A percentile compares a stretch with the other conserved stretches of the same genome.
Conservation (phyloP, 2,329 filamentous ascomycete species). For the Diplocarpon mali region DNA sequence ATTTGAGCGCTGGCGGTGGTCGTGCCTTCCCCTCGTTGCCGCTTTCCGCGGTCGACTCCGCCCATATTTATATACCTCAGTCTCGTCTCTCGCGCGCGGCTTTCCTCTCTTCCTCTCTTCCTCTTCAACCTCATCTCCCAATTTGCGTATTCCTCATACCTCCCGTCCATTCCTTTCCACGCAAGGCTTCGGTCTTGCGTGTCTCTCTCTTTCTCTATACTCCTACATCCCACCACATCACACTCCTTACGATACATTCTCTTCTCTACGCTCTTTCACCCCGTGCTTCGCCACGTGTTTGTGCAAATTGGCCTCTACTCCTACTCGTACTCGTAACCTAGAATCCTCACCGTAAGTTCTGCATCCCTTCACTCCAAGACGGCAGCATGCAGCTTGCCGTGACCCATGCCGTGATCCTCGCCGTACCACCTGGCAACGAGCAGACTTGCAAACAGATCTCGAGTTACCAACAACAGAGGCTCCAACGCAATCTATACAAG, state of each 20-base stretch:
- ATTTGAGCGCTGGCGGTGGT: not conserved
- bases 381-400: slow-evolving; percentile 1
- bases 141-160: slow-evolving; percentile 1
- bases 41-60: not conserved
- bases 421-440: slow-evolving; percentile 5
- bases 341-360: slow-evolving; percentile 2
- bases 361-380: not conserved
- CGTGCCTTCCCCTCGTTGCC: not conserved
- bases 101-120: not conserved
- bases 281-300: too few relatives aligned
- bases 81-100: not conserved
- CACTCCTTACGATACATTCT: slow-evolving; percentile 1
- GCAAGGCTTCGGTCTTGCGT: slow-evolving; percentile 5
- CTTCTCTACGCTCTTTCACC: not conserved
- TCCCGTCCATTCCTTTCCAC: slow-evolving; percentile 2
- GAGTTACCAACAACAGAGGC: not conserved
- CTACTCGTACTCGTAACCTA: not conserved
- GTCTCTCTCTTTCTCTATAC: not conserved
- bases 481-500: not conserved
- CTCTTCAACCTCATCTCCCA: not conserved
- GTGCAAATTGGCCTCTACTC: too few relatives aligned
- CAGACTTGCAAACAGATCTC: not conserved
- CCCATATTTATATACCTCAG: not conserved
- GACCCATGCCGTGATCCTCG: not conserved
- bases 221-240: not conserved